Evolutionary conservation across 1,284 basidiomycete species (phyloP), one percentile per base, ranked within the genome.

Genomic region (Ganoderma leucocontextum): DNA sequence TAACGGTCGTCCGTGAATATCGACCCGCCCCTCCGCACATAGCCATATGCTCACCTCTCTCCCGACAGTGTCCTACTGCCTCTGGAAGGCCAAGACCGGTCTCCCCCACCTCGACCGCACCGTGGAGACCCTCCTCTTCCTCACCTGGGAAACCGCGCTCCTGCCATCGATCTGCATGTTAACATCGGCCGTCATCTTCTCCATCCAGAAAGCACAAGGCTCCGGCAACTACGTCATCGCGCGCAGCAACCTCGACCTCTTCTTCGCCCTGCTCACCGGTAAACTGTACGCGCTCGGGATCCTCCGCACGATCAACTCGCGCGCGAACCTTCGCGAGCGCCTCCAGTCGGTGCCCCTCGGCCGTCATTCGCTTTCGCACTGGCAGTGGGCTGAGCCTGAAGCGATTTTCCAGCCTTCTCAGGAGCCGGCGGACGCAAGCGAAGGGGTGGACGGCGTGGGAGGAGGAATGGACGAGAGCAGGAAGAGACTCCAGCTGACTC

Each of bases 231-330:
- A 55, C 49, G 4, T 39, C 39, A 22, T 53, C 70, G n/a, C 74
- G 29, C 67, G 70, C 22, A 75, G 78, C 60, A 82, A 86, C 69
- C 79, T 86, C 19, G 81, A 84, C 60, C 72, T 86, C 3, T 82
- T 86, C 71, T 86, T 87, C 72, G 78, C 84, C 49, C 73, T 87
- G 22, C 75, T 85, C 63, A 84, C 84, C 1, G 85, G 84, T 52
- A 87, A 87, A 72, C 79, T 87, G 66, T 87, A 86, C 69, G 79
- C 80, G 8, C 79, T 86, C 59, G 84, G 84, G 13, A 79, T 86
- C 69, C 74, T 87, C 55, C 82, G 83, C 35, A 83, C 83, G 0
- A 73, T 86, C 25, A 86, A 86, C 74, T 81, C 82, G 42, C 79
- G 85, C 38, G 74, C 73, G 35, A 77, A 78, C 49, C 77, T 86